Percentiles rank a stretch among this genome's conserved stretches.
phyloP scores from a whole-genome alignment of 306 rosid species.

The Styphnolobium japonicum region DNA sequence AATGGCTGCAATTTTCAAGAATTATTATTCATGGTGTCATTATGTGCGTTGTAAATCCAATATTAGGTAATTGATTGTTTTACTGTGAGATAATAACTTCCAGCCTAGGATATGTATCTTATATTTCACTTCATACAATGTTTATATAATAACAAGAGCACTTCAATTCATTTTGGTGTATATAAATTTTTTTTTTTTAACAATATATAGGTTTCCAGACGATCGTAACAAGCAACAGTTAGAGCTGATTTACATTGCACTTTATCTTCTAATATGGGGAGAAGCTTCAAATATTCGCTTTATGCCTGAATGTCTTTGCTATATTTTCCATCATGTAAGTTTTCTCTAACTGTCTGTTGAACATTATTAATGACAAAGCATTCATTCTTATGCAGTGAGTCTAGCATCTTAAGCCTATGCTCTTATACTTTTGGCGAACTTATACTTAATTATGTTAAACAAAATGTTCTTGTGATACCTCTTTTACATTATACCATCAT shows the following conservation, averaged over 20 bases:
- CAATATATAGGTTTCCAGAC: conserved; percentile 48
- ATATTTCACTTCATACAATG: conserved; percentile 18
- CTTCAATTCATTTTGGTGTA: conserved; percentile 16
- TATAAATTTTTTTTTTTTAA: conserved; percentile 16
- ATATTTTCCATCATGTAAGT: conserved; percentile 87
- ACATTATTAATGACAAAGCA: conserved; percentile 1
- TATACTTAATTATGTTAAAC: not conserved
- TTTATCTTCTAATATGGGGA: conserved; percentile 98
- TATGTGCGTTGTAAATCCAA: conserved; percentile 64
- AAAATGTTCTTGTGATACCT: conserved; percentile 5
- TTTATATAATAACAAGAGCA: conserved; percentile 21
- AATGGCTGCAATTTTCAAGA: conserved; percentile 63
- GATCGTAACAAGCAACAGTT: conserved; percentile 49
- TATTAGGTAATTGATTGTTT: conserved; percentile 49
- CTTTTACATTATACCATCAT: not conserved
- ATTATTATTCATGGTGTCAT: conserved; percentile 86
- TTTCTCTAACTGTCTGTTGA: conserved; percentile 3
- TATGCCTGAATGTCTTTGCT: conserved; percentile 99
- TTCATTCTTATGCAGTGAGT: conserved; percentile 21
- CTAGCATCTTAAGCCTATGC: not conserved
- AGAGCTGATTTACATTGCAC: conserved; percentile 76
- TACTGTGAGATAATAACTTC: conserved; percentile 15
- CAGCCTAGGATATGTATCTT: conserved; percentile 7
- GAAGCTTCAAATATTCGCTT: conserved; percentile 98
- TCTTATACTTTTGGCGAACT: not conserved